Evolutionary conservation across 805 yeast species (phyloP).

Genomic region (Brettanomyces sp.): DNA sequence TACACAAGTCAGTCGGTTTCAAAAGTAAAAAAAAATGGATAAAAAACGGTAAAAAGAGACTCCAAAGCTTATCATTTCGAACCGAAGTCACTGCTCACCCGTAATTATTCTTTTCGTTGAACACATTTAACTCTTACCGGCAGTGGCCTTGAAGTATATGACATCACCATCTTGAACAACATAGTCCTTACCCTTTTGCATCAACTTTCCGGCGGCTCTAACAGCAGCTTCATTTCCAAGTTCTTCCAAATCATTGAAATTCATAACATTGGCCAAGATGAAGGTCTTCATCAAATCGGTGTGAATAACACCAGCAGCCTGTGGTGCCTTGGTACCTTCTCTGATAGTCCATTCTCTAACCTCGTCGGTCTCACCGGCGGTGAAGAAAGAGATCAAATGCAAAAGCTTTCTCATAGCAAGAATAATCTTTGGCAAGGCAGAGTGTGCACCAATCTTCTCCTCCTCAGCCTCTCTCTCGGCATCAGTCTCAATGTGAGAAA

Average conservation of each 20-base stretch:
- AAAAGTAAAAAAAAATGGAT: too few species aligned
- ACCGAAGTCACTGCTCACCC: too few species aligned
- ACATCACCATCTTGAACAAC: constrained; percentile 80
- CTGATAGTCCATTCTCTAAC: constrained; percentile 86
- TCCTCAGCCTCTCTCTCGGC: constrained; percentile 27
- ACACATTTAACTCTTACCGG: constrained; percentile 36
- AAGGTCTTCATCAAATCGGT: constrained; percentile 77
- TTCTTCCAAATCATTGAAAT: constrained; percentile 50
- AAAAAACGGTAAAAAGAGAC: too few species aligned
- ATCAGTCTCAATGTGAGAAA: constrained; percentile 79
- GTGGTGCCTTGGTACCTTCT: constrained; percentile 68
- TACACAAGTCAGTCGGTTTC: too few species aligned
- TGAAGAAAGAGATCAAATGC: constrained; percentile 71
- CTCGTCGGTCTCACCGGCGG: constrained; percentile 72
- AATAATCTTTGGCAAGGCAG: constrained; percentile 58
- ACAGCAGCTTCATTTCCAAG: constrained; percentile 43
- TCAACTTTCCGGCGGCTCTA: constrained; percentile 49
- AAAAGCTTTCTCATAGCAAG: constrained; percentile 56
- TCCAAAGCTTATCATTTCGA: too few species aligned
- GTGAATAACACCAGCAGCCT: constrained; percentile 87
- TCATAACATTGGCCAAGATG: constrained; percentile 66
- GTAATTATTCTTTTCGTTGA: too few species aligned
- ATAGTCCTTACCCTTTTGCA: constrained; percentile 69
- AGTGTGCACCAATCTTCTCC: constrained; percentile 27
- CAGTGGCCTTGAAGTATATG: constrained; percentile 61